phyloP scores from a whole-genome alignment of 768 basidiomycete species.

The Suillus spraguei region DNA sequence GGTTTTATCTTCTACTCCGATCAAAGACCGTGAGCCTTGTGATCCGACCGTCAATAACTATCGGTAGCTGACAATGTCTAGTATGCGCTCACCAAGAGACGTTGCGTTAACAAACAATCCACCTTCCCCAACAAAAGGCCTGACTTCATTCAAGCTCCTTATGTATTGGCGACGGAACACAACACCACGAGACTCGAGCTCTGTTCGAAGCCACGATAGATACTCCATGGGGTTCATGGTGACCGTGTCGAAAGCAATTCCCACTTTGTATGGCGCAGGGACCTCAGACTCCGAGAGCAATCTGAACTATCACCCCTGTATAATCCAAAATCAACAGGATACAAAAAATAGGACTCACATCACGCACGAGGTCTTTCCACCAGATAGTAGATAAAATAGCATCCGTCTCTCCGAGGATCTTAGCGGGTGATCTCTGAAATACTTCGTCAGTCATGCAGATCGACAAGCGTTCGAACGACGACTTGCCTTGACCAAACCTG shows the following conservation, averaged over 20 bases:
- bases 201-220: constrained; percentile 47
- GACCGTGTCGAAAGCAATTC: constrained; percentile 47
- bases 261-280: constrained; percentile 36
- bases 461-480: background rate
- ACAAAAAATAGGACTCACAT: constrained; percentile 29
- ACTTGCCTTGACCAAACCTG: constrained; percentile 42
- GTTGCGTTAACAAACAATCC: constrained; percentile 57
- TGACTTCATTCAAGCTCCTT: constrained; percentile 48
- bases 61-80: background rate
- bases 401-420: constrained; percentile 30
- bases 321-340: background rate
- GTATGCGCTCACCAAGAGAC: constrained; percentile 46
- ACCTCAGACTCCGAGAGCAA: constrained; percentile 37
- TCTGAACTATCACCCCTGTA: constrained; percentile 22
- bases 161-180: constrained; percentile 45
- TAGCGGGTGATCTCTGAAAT: constrained; percentile 39
- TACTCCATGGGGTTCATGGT: constrained; percentile 55
- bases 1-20: constrained; percentile 80
- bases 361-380: constrained; percentile 42
- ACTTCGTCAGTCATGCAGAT: background rate
- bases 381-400: constrained; percentile 31
- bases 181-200: constrained; percentile 43
- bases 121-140: constrained; percentile 35
- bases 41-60: constrained; percentile 2
- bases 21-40: constrained; percentile 66